phyloP scores from a whole-genome alignment of 2,329 filamentous ascomycete genomes.

The Leptographium galeiforme region DNA sequence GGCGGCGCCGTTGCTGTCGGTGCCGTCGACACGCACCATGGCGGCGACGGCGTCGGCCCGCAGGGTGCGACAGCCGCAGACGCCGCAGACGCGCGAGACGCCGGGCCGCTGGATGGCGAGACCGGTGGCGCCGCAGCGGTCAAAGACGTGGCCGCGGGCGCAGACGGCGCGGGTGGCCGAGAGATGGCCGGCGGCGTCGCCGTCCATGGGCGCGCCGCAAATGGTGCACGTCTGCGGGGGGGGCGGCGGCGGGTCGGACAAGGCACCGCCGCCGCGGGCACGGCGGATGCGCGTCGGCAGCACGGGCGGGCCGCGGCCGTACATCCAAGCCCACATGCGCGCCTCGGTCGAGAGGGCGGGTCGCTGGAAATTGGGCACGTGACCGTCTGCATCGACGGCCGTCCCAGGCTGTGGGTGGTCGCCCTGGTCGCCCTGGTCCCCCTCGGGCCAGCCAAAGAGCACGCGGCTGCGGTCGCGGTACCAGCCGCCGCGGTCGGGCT shows the following conservation, averaged over 20 bases:
- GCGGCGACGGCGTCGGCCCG: slow-evolving; percentile 26
- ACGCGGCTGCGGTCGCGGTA: slow-evolving; percentile 23
- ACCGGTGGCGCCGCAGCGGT: slow-evolving; percentile 39
- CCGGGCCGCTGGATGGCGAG: slow-evolving; percentile 41
- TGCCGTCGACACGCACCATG: slow-evolving; percentile 9
- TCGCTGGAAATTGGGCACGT: background rate
- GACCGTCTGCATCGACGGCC: background rate
- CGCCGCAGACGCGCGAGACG: slow-evolving; percentile 38
- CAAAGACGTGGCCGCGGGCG: slow-evolving; percentile 24
- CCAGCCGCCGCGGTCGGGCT: slow-evolving; percentile 28
- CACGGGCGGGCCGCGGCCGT: slow-evolving; percentile 31
- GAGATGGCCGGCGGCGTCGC: slow-evolving; percentile 8
- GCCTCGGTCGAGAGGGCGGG: slow-evolving; percentile 27
- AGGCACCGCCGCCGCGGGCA: background rate
- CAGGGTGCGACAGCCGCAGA: slow-evolving; percentile 39
- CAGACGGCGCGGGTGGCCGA: slow-evolving; percentile 13
- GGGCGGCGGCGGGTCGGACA: background rate
- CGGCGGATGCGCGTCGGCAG: background rate
- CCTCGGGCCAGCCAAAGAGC: slow-evolving; percentile 19
- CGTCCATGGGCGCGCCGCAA: slow-evolving; percentile 20
- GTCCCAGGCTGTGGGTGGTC: too few species aligned
- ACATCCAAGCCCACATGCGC: slow-evolving; percentile 44
- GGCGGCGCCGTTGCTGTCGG: slow-evolving; percentile 1
- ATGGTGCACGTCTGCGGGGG: slow-evolving; percentile 31
- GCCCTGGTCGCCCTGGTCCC: too few species aligned